Conservation (phyloP, 2,329 filamentous ascomycete genomes). For the Penicillium brevicompactum region DNA sequence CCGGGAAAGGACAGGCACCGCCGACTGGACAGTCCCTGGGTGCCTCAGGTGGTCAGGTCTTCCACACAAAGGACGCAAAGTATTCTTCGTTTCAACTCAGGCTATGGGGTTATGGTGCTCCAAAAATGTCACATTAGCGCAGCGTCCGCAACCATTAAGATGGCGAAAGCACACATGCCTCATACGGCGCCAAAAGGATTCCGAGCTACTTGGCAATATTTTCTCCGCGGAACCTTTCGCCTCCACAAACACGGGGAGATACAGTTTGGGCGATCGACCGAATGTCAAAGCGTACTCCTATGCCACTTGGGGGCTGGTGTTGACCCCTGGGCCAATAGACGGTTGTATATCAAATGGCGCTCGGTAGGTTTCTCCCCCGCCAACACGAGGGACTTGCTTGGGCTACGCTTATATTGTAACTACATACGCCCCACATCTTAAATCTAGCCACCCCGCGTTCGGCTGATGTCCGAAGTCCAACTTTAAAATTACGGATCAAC, state of each 20-base stretch:
- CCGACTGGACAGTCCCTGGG: background rate
- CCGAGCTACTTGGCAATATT: background rate
- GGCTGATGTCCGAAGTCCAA: background rate
- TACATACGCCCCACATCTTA: constrained; percentile 1
- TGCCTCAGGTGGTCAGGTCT: no score
- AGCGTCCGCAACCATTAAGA: no score
- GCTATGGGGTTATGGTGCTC: no score
- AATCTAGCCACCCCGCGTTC: background rate
- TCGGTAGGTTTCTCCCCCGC: background rate
- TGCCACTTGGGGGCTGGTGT: background rate
- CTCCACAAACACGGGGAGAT: background rate
- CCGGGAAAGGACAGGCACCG: background rate
- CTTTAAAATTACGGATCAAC: background rate
- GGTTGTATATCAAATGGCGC: background rate
- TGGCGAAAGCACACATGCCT: background rate
- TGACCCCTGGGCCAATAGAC: background rate
- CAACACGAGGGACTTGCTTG: background rate
- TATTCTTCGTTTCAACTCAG: no score
- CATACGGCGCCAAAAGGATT: background rate
- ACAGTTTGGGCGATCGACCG: background rate
- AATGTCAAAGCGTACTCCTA: background rate
- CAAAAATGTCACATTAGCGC: no score
- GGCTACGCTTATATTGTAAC: background rate
- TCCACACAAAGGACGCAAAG: no score
- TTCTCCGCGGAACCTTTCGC: background rate